Conservation (phyloP, 2,329 filamentous ascomycete genomes). For the Alternaria metachromatica region DNA sequence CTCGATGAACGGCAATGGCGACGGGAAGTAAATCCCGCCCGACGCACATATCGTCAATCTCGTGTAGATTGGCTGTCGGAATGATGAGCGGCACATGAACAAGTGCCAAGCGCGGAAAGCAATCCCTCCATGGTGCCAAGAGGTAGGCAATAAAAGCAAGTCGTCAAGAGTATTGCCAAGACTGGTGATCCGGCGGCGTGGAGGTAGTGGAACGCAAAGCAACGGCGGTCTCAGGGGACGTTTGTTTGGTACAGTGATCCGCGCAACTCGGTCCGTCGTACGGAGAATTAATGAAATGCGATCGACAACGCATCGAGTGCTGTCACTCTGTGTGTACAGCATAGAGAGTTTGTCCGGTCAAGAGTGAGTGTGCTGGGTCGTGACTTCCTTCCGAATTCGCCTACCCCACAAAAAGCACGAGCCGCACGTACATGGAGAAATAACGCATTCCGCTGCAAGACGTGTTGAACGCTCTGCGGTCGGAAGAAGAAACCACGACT, state of each 20-base stretch:
- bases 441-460: constrained; percentile 12
- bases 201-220: constrained; percentile 2
- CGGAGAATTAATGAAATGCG: neutral
- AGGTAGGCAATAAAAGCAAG: constrained; percentile 10
- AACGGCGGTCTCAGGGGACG: neutral
- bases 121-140: constrained; percentile 29
- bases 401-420: constrained; percentile 16
- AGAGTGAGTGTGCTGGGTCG: neutral
- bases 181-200: neutral
- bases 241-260: neutral
- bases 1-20: neutral
- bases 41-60: constrained; percentile 1
- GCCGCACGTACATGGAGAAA: neutral
- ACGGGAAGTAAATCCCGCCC: neutral
- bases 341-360: neutral
- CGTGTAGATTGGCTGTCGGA: constrained; percentile 9
- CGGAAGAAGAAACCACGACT: constrained; percentile 25
- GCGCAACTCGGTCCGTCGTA: neutral
- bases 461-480: constrained; percentile 19
- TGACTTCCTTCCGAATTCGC: constrained; percentile 7
- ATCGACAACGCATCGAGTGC: neutral
- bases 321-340: neutral
- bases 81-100: constrained; percentile 2
- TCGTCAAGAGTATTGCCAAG: constrained; percentile 20
- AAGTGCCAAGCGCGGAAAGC: constrained; percentile 33